These are phyloP conservation scores for Cercophora scortea DNA, from an alignment of 495 filamentous ascomycete genomes.

Conservation along the genomic window DNA sequence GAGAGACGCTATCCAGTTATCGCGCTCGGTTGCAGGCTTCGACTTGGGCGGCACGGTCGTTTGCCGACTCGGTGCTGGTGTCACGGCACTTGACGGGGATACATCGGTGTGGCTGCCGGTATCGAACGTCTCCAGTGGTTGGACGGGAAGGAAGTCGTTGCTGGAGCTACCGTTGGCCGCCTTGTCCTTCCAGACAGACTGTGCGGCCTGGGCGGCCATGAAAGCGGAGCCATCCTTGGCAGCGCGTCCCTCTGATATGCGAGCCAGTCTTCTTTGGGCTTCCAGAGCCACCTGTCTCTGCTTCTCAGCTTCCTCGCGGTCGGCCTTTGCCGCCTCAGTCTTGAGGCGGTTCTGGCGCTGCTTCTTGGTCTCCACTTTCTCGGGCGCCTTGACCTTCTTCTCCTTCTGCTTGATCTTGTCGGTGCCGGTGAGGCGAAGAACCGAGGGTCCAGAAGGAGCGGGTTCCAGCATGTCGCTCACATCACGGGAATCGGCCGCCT, in stretches of 20 bases:
- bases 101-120: constrained; percentile 16
- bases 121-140: constrained; percentile 74
- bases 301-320: constrained; percentile 66
- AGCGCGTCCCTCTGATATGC: constrained; percentile 69
- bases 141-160: constrained; percentile 26
- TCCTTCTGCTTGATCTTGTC: constrained; percentile 56
- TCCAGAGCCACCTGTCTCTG: constrained; percentile 64
- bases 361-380: constrained; percentile 73
- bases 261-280: constrained; percentile 70
- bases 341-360: constrained; percentile 81
- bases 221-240: constrained; percentile 61
- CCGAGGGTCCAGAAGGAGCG: constrained; percentile 56
- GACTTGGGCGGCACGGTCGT: constrained; percentile 12
- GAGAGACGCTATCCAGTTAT: constrained; percentile 48
- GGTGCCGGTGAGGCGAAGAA: constrained; percentile 65
- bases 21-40: constrained; percentile 17
- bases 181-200: constrained; percentile 47
- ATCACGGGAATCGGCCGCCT: constrained; percentile 47
- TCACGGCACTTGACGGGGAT: too few species aligned
- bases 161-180: constrained; percentile 9
- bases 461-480: constrained; percentile 86
- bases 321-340: constrained; percentile 62
- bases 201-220: constrained; percentile 47
- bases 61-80: too few species aligned
- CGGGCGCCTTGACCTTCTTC: constrained; percentile 45